A percentile compares a stretch with the other conserved stretches of the same genome.
Conservation (phyloP, 768 basidiomycete genomes). For the Boletales sp. region DNA sequence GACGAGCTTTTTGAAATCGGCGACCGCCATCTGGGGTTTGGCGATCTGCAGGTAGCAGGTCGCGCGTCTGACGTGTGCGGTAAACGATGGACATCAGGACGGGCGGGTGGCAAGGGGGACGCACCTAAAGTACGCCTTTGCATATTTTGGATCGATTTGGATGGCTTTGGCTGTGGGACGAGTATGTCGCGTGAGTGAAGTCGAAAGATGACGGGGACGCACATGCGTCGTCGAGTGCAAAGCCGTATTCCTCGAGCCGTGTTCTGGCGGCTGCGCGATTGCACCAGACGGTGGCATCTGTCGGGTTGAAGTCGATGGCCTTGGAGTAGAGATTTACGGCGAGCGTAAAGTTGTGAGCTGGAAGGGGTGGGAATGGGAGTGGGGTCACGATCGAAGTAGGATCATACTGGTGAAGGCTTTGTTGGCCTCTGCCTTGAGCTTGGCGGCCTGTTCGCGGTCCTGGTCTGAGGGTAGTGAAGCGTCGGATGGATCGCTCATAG, state of each 20-base stretch:
- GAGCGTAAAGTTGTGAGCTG: slow-evolving; percentile 69
- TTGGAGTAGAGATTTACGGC: slow-evolving; percentile 79
- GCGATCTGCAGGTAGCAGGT: slow-evolving; percentile 88
- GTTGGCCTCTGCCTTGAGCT: slow-evolving; percentile 84
- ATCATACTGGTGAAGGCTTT: slow-evolving; percentile 69
- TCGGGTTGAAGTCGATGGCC: slow-evolving; percentile 85
- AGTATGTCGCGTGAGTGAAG: slow-evolving; percentile 15
- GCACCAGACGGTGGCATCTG: slow-evolving; percentile 88
- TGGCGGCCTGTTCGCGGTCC: slow-evolving; percentile 62
- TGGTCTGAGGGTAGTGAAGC: slow-evolving; percentile 64
- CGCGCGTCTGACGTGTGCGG: slow-evolving; percentile 57
- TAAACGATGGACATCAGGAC: neutral
- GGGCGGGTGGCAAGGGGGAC: slow-evolving; percentile 11
- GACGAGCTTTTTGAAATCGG: slow-evolving; percentile 85
- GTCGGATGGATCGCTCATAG: slow-evolving; percentile 26
- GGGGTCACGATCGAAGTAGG: neutral
- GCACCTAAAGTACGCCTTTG: slow-evolving; percentile 85
- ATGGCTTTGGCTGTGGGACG: slow-evolving; percentile 69
- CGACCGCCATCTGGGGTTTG: slow-evolving; percentile 80
- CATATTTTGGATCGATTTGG: slow-evolving; percentile 81
- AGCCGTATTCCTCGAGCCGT: slow-evolving; percentile 92
- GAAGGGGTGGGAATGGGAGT: neutral
- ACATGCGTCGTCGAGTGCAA: slow-evolving; percentile 87
- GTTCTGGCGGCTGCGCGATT: slow-evolving; percentile 92
- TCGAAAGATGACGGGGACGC: slow-evolving; percentile 29